phyloP scores from a whole-genome alignment of 106 monocot genomes.

The Apostasia shenzhenica region DNA sequence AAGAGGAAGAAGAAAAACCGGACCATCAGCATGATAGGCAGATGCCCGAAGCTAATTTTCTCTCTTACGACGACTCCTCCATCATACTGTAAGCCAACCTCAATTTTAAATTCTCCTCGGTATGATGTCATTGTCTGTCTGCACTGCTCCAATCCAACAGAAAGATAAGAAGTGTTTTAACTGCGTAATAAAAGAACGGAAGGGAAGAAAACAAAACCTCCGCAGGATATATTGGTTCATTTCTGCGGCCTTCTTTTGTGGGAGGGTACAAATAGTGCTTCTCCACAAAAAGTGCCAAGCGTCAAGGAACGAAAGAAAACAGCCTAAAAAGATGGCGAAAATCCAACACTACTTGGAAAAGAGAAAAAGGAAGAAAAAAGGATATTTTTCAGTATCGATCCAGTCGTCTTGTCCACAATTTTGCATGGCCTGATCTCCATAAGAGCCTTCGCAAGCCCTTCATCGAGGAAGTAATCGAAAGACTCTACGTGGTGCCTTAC shows the following conservation, averaged over 20 bases:
- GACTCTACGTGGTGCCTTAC: slow-evolving; percentile 85
- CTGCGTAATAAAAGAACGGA: background rate
- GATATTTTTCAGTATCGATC: slow-evolving; percentile 70
- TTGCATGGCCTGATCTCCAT: slow-evolving; percentile 34
- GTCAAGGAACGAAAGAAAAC: slow-evolving; percentile 37
- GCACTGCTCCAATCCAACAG: slow-evolving; percentile 48
- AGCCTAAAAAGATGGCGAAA: background rate
- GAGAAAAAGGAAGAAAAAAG: slow-evolving; percentile 21
- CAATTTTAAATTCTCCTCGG: slow-evolving; percentile 40
- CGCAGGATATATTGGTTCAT: slow-evolving; percentile 36
- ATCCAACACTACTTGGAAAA: background rate
- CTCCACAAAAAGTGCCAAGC: slow-evolving; percentile 40
- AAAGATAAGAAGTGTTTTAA: background rate
- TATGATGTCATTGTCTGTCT: slow-evolving; percentile 56
- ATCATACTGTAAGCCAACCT: slow-evolving; percentile 49
- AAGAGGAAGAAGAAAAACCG: background rate
- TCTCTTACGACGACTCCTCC: slow-evolving; percentile 32
- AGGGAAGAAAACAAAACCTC: slow-evolving; percentile 27
- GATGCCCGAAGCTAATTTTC: slow-evolving; percentile 46
- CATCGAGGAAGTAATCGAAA: slow-evolving; percentile 79
- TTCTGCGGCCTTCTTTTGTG: slow-evolving; percentile 21
- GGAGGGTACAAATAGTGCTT: slow-evolving; percentile 36
- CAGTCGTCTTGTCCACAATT: slow-evolving; percentile 23
- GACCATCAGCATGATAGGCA: slow-evolving; percentile 98
- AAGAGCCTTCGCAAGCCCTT: slow-evolving; percentile 56